These are phyloP conservation scores for Cytospora chrysosperma DNA, from an alignment of 2,329 filamentous ascomycete species.

Conservation along the genomic window DNA sequence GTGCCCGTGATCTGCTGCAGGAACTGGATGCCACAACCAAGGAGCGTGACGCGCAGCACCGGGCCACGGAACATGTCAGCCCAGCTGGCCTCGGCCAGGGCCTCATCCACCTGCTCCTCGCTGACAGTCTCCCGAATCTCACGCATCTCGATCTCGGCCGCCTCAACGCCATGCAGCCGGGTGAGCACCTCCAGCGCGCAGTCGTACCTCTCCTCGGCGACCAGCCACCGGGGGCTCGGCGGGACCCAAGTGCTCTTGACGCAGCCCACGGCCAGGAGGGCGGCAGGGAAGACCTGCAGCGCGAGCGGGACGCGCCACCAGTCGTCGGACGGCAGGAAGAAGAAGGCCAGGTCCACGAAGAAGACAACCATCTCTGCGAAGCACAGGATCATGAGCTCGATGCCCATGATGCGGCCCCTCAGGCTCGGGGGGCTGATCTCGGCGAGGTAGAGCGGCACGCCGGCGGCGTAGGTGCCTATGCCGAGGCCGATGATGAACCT, in stretches of 20 bases:
- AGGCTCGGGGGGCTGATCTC: constrained; percentile 33
- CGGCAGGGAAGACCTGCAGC: constrained; percentile 30
- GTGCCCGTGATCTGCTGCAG: constrained; percentile 33
- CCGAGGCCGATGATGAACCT: constrained; percentile 32
- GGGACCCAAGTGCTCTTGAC: constrained; percentile 26
- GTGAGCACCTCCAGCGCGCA: constrained; percentile 26
- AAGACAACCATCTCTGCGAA: constrained; percentile 35
- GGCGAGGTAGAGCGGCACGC: constrained; percentile 34
- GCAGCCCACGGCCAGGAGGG: constrained; percentile 27
- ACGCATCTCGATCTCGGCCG: constrained; percentile 31
- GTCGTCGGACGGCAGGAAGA: constrained; percentile 28
- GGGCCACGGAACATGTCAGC: constrained; percentile 32
- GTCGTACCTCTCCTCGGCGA: constrained; percentile 25
- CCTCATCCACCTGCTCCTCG: constrained; percentile 26
- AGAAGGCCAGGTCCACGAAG: constrained; percentile 33
- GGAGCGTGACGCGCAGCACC: constrained; percentile 31
- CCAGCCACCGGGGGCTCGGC: constrained; percentile 26
- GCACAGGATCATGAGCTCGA: constrained; percentile 34
- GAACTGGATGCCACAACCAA: constrained; percentile 32
- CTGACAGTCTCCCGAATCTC: constrained; percentile 44
- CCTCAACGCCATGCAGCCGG: constrained; percentile 24
- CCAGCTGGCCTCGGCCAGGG: constrained; percentile 28
- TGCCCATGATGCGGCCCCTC: constrained; percentile 32
- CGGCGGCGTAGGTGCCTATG: constrained; percentile 33
- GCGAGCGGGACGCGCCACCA: constrained; percentile 36